Base-by-base conservation (phyloP, 1,284 basidiomycete genomes). In the Heimioporus punctisporus region DNA sequence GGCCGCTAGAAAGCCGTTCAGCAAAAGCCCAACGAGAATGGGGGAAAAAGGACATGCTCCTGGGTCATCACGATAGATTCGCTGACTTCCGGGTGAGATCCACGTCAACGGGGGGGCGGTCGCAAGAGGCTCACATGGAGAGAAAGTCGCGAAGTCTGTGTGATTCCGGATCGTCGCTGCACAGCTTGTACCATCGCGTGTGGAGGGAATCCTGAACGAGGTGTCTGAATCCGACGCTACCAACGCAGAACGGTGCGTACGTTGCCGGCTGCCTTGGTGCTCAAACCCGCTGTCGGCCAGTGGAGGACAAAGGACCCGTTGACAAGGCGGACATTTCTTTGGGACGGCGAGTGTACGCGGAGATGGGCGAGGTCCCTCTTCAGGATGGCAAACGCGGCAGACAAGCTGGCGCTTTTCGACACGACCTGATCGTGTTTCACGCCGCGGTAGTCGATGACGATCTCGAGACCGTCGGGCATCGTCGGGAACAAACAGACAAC, bases 281-380 rank as follows among this genome's bases (percentile, higher is more conserved):
- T 56, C 26, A 47, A 50, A 6, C 45, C 47, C 4, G 60, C 64
- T 1, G 23, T 46, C 3, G 65, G 66, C 66, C 64, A 65, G 26
- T 52, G 66, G 21, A 65, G 56, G 27, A 67, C 23, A 46, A 65
- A 65, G 8, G 64, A 56, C 0, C 64, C 65, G 2, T 48, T 9
- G 40, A 57, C 46, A 15, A 56, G 63, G 3, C 39, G 54, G 24
- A 65, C 63, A 49, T 69, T 65, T 50, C 34, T 69, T 19, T 65
- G 63, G 15, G 64, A 68, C 0, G 64, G 66, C 0, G 58, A 62
- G 46, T 65, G 64, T 2, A 68, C 66, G 39, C 64, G 64, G 39
- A 65, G 64, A 40, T 62, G 55, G 26, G 53, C 53, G 24, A 65
- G 66, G 50, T 65, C 64, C 41, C 54, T 69, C 52, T 66, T 65